Evolutionary conservation across 1,284 basidiomycete species (phyloP), one percentile per base, ranked within the genome.

Genomic region (Ceratobasidium sp.): DNA sequence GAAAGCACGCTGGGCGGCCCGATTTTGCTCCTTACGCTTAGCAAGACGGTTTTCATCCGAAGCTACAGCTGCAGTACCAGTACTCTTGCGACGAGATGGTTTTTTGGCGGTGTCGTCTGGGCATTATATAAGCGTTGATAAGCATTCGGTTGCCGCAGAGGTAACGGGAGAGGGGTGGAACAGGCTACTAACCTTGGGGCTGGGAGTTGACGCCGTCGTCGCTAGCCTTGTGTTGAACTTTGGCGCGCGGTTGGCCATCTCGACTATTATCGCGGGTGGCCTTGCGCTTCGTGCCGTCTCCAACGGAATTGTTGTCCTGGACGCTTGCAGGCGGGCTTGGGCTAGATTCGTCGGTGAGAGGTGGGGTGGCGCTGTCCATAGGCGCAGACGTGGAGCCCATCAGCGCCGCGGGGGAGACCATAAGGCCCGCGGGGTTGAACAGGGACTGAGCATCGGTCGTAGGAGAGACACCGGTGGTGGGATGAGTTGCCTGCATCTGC

Each of bases 11-110:
- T 95, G 94, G 13, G 93, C 93, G 1, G 94, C 94, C 65, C 93
- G 87, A 80, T 95, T 95, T 83, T 95, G 93, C 81, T 95, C 94
- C 83, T 95, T 95, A 78, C 93, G 90, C 81, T 94, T 94, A 78
- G 93, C 79, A 4, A 94, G 84, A 28, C 92, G 88, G 10, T 87
- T 84, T 80, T 94, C 93, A 79, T 95, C 93, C 85, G 93, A 85
- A 87, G 80, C 88, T 74, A 87, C 86, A 60, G 86, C 84, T 15
- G 79, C 75, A 1, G 81, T 66, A 0, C 76, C 78, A 53, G 81
- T 81, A 79, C 84, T 87, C 77, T 26, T 51, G 78, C 47, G 77
- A 8, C 56, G 60, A 49, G 65, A 54, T 42, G 60, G 35, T 56
- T 73, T 77, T 56, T 76, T 79, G 60, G 63, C 60, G 11, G 63